phyloP scores from a whole-genome alignment of 78 protist species.

The Reticulomyxa filosa region DNA sequence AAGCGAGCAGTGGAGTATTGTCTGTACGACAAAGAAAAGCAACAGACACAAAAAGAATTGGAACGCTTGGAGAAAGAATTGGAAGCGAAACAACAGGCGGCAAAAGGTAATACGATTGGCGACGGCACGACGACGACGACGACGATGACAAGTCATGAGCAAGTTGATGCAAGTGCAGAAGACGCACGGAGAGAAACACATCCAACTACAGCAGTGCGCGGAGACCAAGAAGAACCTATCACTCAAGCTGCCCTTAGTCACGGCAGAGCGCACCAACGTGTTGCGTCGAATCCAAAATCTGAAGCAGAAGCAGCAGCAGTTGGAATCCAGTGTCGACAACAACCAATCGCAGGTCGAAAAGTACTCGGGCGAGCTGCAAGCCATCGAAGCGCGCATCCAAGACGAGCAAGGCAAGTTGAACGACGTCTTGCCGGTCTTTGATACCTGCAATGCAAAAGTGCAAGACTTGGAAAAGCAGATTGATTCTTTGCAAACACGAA shows the following conservation, averaged over 20 bases:
- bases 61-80: background rate
- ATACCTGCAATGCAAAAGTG: too few species aligned
- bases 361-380: background rate
- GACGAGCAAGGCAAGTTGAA: too few species aligned
- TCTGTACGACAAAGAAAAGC: background rate
- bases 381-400: background rate
- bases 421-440: too few species aligned
- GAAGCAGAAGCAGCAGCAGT: background rate
- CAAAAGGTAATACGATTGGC: background rate
- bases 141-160: background rate
- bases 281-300: background rate
- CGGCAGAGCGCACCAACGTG: background rate
- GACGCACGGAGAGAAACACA: background rate
- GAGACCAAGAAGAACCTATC: background rate
- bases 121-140: background rate
- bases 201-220: background rate
- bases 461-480: too few species aligned
- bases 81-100: background rate
- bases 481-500: too few species aligned
- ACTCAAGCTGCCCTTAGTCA: background rate
- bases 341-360: too few species aligned
- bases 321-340: too few species aligned
- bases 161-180: background rate
- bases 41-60: background rate
- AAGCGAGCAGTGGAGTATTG: constrained; percentile 16